Evolutionary conservation across 2,329 filamentous ascomycete species (phyloP).

Genomic region (Penicillium sp.): DNA sequence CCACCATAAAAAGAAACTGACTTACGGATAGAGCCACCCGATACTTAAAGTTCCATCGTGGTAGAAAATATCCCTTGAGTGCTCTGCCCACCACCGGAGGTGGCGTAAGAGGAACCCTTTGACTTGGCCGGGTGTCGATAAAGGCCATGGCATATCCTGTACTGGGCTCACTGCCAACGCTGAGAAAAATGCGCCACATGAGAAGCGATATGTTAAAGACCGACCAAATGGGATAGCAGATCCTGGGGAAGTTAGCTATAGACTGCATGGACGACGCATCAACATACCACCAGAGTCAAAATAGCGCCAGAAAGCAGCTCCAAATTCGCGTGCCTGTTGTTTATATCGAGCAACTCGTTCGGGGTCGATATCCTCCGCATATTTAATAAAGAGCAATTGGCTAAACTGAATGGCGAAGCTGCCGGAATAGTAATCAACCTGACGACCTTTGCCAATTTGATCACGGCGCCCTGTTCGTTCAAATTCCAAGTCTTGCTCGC

Average conservation of each 20-base stretch:
- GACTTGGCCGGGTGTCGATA: slow-evolving; percentile 45
- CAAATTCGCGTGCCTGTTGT: slow-evolving; percentile 48
- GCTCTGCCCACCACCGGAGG: slow-evolving; percentile 54
- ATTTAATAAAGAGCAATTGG: slow-evolving; percentile 53
- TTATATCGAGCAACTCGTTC: slow-evolving; percentile 43
- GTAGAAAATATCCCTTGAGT: slow-evolving; percentile 51
- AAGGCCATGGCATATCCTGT: slow-evolving; percentile 37
- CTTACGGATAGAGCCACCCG: slow-evolving; percentile 45
- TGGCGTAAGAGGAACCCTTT: slow-evolving; percentile 58
- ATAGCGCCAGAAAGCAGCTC: slow-evolving; percentile 51
- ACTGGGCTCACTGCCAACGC: slow-evolving; percentile 51
- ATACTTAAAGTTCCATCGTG: slow-evolving; percentile 56
- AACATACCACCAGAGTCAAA: slow-evolving; percentile 51
- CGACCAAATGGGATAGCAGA: slow-evolving; percentile 58
- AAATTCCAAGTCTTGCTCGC: slow-evolving; percentile 16
- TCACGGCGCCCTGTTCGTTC: slow-evolving; percentile 5
- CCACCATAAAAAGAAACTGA: not conserved
- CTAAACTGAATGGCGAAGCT: slow-evolving; percentile 60
- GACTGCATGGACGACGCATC: not conserved
- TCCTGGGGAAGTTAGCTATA: slow-evolving; percentile 37
- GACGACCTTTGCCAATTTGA: slow-evolving; percentile 25
- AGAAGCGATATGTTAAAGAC: slow-evolving; percentile 57
- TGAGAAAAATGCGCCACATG: slow-evolving; percentile 55
- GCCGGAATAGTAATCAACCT: slow-evolving; percentile 59
- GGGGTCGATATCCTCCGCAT: slow-evolving; percentile 49